Evolutionary conservation across 345 rosid species (phyloP).

Genomic region (Euclidium syriacum): DNA sequence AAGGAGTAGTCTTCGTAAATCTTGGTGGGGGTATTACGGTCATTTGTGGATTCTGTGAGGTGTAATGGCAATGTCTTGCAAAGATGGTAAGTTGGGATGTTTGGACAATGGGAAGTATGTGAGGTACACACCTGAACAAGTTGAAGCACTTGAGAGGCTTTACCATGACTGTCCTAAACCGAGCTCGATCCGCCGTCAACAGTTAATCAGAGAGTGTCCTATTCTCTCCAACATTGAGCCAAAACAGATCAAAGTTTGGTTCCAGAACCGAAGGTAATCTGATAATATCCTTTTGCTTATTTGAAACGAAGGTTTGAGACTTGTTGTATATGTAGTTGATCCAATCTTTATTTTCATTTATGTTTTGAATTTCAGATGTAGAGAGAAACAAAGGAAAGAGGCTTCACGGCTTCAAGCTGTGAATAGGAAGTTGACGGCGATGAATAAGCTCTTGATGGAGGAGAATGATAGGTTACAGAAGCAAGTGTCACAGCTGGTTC

Average conservation of each 20-base stretch:
- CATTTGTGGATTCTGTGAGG: conserved; percentile 23
- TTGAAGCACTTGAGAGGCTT: conserved; percentile 99
- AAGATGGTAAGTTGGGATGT: conserved; percentile 71
- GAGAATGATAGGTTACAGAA: conserved; percentile 99
- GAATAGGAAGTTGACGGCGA: conserved; percentile 90
- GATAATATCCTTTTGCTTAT: not conserved
- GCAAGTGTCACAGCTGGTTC: conserved; percentile 97
- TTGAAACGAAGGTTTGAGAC: not conserved
- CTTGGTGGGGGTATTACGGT: not conserved
- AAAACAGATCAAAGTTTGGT: conserved; percentile 99
- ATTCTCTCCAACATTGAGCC: conserved; percentile 99
- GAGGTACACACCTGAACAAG: conserved; percentile 99
- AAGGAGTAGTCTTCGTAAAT: conserved; percentile 10
- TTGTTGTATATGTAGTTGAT: not conserved
- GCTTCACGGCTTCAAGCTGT: conserved; percentile 97
- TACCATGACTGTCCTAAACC: conserved; percentile 99
- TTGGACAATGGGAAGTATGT: conserved; percentile 98
- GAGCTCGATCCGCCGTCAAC: conserved; percentile 97
- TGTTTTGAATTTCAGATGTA: conserved; percentile 54
- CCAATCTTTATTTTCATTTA: not conserved
- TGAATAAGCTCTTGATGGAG: conserved; percentile 99
- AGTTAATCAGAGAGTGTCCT: conserved; percentile 96
- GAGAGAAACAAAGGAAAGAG: conserved; percentile 99
- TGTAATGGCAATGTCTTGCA: conserved; percentile 84
- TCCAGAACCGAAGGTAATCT: conserved; percentile 94